A percentile compares a stretch with the other conserved stretches of the same genome.
Evolutionary conservation across 352 stramenopile species (phyloP).

Genomic region (Phytophthora rubi): DNA sequence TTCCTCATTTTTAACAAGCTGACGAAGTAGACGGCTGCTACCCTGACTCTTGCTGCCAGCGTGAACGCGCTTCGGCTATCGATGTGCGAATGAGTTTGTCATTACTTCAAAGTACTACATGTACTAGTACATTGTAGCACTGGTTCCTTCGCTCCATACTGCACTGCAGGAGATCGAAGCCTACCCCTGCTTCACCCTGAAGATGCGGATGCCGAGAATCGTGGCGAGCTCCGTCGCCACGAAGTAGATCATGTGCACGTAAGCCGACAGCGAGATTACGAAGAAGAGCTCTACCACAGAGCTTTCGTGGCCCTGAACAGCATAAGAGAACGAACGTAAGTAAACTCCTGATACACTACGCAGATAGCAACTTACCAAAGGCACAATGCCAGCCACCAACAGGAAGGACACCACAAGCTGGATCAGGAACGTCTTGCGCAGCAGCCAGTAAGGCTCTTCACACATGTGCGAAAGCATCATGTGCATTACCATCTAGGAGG

Average conservation of each 20-base stretch:
- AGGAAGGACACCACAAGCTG: conserved; percentile 68
- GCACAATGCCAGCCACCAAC: conserved; percentile 74
- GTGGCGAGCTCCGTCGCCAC: conserved; percentile 75
- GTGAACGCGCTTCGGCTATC: conserved; percentile 1
- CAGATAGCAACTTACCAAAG: conserved; percentile 49
- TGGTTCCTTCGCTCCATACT: too few species aligned
- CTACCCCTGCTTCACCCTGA: conserved; percentile 77
- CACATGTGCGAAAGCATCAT: conserved; percentile 91
- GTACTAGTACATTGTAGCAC: too few species aligned
- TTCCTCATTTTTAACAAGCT: conserved; percentile 17
- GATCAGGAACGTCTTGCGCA: conserved; percentile 84
- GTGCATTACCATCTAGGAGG: conserved; percentile 86
- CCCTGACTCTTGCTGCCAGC: conserved; percentile 1
- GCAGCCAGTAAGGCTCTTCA: conserved; percentile 84
- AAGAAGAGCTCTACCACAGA: conserved; percentile 82
- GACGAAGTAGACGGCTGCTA: conserved; percentile 2
- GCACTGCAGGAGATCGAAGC: not conserved
- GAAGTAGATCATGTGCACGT: conserved; percentile 88
- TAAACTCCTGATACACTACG: not conserved
- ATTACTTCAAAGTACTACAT: not conserved
- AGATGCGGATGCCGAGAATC: conserved; percentile 82
- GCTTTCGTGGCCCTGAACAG: conserved; percentile 63
- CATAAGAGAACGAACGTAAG: conserved; percentile 4
- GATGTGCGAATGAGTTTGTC: conserved; percentile 7
- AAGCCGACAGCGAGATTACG: conserved; percentile 67